Evolutionary conservation across 768 basidiomycete species (phyloP), one percentile per base, ranked within the genome.

Genomic region (Fomitopsis pulvina): DNA sequence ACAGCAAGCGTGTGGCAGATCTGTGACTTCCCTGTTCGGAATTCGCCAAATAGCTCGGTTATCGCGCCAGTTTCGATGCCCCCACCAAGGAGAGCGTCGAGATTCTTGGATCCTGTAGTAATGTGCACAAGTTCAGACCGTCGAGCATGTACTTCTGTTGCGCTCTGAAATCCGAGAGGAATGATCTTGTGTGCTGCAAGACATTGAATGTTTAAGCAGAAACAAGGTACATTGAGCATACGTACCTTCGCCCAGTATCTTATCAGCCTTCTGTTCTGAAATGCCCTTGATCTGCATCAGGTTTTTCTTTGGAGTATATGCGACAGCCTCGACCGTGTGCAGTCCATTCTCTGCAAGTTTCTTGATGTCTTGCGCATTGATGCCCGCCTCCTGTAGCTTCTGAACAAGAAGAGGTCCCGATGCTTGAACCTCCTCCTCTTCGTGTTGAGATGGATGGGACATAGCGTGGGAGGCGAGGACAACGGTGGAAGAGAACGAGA

Each of bases 61-160:
- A 99, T 96, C 0, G 93, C 87, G 37, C 96, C 96, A 16, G 96
- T 99, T 71, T 99, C 96, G 59, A 99, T 91, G 8, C 96, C 96
- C 47, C 95, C 95, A 63, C 96, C 96, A 2, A 99, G 75, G 28
- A 98, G 79, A 3, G 92, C 92, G 68, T 99, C 95, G 28, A 99
- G 74, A 57, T 96, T 92, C 61, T 93, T 95, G 2, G 91, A 93
- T 21, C 96, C 96, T 0, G 96, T 98, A 1, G 93, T 94, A 53
- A 99, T 94, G 68, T 90, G 88, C 20, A 99, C 91, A 26, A 98
- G 78, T 63, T 99, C 96, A 16, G 93, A 88, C 39, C 96, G 78
- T 48, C 93, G 83, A 20, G 92, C 87, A 64, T 99, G 96, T 6
- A 97, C 88, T 63, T 97, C 96, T 12, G 96, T 98, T 16, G 96